Percentiles rank a stretch among this genome's conserved stretches.
phyloP scores from a whole-genome alignment of 169 alveolate genomes.

The Eimeria falciformis region DNA sequence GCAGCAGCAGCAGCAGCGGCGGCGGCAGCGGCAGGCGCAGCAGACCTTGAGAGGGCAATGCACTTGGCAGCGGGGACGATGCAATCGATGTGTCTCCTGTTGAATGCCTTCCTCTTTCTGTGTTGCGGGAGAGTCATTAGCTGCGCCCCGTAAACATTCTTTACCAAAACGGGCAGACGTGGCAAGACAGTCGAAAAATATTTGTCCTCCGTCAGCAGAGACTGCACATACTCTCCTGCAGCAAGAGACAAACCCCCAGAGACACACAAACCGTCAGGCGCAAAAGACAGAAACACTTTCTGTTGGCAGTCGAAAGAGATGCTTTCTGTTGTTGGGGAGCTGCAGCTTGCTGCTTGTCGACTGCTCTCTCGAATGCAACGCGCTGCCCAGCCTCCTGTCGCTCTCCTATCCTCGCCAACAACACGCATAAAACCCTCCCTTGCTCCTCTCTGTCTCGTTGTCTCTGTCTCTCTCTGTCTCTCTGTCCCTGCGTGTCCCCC shows the following conservation, averaged over 20 bases:
- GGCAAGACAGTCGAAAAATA: slow-evolving; percentile 77
- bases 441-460: not conserved
- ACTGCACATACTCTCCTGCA: slow-evolving; percentile 75
- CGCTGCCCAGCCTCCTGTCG: no score
- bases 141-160: slow-evolving; percentile 76
- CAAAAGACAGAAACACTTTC: no score
- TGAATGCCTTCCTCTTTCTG: slow-evolving; percentile 64
- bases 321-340: no score
- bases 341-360: no score
- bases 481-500: not conserved
- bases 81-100: slow-evolving; percentile 33
- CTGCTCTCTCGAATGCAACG: no score
- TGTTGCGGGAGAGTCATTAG: slow-evolving; percentile 74
- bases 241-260: not conserved
- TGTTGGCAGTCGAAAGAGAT: no score
- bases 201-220: slow-evolving; percentile 77
- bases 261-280: no score
- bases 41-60: slow-evolving; percentile 73
- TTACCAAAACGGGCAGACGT: slow-evolving; percentile 76
- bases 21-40: not conserved
- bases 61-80: slow-evolving; percentile 71
- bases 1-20: slow-evolving; percentile 2
- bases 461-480: not conserved
- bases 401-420: no score
- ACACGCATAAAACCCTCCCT: no score